A percentile compares a stretch with the other conserved stretches of the same genome.
These are phyloP conservation scores for Fraxinus angustifolia DNA, from an alignment of 305 asterid species.

Conservation along the genomic window DNA sequence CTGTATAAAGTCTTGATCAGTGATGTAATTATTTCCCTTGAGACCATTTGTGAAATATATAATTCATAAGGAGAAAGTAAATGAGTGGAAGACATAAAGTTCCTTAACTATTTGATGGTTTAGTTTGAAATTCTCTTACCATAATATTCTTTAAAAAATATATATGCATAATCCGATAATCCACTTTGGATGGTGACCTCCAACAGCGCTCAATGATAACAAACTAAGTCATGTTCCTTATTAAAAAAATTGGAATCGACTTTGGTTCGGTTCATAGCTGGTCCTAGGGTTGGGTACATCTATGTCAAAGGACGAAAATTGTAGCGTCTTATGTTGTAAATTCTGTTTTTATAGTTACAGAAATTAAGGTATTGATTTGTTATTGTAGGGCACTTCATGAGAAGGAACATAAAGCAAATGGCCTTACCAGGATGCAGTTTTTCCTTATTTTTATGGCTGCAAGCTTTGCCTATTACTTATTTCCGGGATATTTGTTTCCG, in stretches of 20 bases:
- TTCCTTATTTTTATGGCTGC: constrained; percentile 69
- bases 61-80: not conserved
- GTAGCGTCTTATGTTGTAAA: not conserved
- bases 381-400: constrained; percentile 86
- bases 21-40: constrained; percentile 11
- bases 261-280: not conserved
- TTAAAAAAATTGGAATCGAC: not conserved
- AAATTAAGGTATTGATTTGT: not conserved
- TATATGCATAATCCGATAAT: constrained; percentile 17
- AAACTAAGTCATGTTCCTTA: not conserved
- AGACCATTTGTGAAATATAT: constrained; percentile 1
- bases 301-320: not conserved
- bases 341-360: not conserved
- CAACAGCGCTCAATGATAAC: not conserved
- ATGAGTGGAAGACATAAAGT: constrained; percentile 3
- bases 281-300: not conserved
- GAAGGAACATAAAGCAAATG: constrained; percentile 55
- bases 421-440: constrained; percentile 78
- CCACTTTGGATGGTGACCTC: constrained; percentile 25
- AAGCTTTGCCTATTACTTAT: constrained; percentile 68
- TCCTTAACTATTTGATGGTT: constrained; percentile 20
- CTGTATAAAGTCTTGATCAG: not conserved
- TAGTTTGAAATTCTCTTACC: constrained; percentile 26
- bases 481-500: constrained; percentile 86
- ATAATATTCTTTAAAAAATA: constrained; percentile 22